A percentile compares a stretch with the other conserved stretches of the same genome.
Conservation (phyloP, 352 stramenopile species). For the Pythium rhizo-oryzae region DNA sequence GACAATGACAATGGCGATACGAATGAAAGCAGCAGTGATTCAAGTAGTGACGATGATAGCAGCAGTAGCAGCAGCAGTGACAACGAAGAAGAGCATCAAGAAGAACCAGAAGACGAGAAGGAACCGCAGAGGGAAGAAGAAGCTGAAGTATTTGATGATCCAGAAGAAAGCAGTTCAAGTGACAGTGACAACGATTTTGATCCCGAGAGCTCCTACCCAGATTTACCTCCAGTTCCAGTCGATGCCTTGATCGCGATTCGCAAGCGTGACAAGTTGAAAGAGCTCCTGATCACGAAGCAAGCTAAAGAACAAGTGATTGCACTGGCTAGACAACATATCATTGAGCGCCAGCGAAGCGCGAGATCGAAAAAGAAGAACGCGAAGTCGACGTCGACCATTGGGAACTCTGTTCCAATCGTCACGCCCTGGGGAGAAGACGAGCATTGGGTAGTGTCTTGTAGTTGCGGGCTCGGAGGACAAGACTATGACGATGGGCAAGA, state of each 20-base stretch:
- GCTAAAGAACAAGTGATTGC: slow-evolving; percentile 38
- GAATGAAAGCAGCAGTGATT: slow-evolving; percentile 33
- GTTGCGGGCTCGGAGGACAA: slow-evolving; percentile 31
- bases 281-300: slow-evolving; percentile 50
- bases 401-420: neutral
- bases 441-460: slow-evolving; percentile 40
- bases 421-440: slow-evolving; percentile 28
- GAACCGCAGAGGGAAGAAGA: slow-evolving; percentile 22
- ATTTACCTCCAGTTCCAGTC: slow-evolving; percentile 55
- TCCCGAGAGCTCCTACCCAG: slow-evolving; percentile 63
- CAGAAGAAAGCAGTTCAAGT: slow-evolving; percentile 48
- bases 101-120: slow-evolving; percentile 12
- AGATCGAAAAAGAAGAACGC: slow-evolving; percentile 37
- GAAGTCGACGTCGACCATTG: slow-evolving; percentile 4
- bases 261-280: slow-evolving; percentile 54
- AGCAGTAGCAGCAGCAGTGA: slow-evolving; percentile 31
- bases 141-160: slow-evolving; percentile 22
- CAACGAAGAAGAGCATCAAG: slow-evolving; percentile 22
- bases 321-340: slow-evolving; percentile 15
- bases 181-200: slow-evolving; percentile 51
- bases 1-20: slow-evolving; percentile 20
- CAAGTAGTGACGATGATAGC: slow-evolving; percentile 26
- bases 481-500: slow-evolving; percentile 50
- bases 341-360: slow-evolving; percentile 22
- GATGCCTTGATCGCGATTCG: slow-evolving; percentile 58